These are phyloP conservation scores for Podospora pseudocomata DNA, from an alignment of 495 filamentous ascomycete genomes.

Conservation along the genomic window DNA sequence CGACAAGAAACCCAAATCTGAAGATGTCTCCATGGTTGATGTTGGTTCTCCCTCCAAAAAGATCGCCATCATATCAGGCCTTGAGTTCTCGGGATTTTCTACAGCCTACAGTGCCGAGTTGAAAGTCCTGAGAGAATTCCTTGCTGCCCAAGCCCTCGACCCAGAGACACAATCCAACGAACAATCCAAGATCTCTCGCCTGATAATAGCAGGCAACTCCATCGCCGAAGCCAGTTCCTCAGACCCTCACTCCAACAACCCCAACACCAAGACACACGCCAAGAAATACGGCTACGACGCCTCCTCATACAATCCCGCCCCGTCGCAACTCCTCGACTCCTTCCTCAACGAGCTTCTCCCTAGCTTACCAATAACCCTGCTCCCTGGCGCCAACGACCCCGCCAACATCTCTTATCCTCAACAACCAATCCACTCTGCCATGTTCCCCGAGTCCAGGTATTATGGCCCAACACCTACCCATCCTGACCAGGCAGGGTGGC, in stretches of 20 bases:
- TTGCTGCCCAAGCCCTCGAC: constrained; percentile 75
- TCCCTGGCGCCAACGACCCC: constrained; percentile 72
- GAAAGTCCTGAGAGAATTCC: constrained; percentile 78
- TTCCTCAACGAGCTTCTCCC: constrained; percentile 80
- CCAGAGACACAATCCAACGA: constrained; percentile 49
- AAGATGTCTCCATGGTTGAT: constrained; percentile 46
- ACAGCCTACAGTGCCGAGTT: constrained; percentile 65
- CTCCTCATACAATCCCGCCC: constrained; percentile 76
- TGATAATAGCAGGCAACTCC: constrained; percentile 91
- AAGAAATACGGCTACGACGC: constrained; percentile 97
- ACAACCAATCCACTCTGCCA: constrained; percentile 75
- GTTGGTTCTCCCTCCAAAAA: constrained; percentile 50
- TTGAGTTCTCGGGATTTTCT: constrained; percentile 72
- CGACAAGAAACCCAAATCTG: constrained; percentile 33
- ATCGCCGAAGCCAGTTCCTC: constrained; percentile 42
- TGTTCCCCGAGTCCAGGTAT: constrained; percentile 69
- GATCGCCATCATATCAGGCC: constrained; percentile 84
- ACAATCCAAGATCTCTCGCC: constrained; percentile 67
- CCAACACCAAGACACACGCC: constrained; percentile 31
- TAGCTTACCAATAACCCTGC: constrained; percentile 72
- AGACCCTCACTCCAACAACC: constrained; percentile 19
- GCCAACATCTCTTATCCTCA: constrained; percentile 78
- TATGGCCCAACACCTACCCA: constrained; percentile 54
- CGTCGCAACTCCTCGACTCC: constrained; percentile 75
- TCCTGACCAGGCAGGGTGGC: constrained; percentile 59